Percentiles rank a stretch among this genome's conserved stretches.
These are phyloP conservation scores for Mariannaea sp. DNA, from an alignment of 2,329 filamentous ascomycete species.

Conservation along the genomic window DNA sequence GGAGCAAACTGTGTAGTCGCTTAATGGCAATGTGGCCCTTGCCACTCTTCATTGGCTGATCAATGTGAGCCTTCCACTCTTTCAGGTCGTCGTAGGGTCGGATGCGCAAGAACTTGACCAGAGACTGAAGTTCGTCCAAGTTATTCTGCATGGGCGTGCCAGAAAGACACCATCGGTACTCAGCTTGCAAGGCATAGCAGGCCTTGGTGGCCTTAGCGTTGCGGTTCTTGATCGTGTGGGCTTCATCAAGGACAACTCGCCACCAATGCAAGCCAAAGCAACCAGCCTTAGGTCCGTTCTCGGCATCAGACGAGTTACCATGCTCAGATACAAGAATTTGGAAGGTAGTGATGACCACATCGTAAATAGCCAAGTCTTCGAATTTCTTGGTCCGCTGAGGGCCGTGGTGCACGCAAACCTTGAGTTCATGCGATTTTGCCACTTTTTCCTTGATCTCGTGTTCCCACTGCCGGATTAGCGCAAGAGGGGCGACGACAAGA, in stretches of 20 bases:
- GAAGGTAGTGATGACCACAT: slow-evolving; percentile 97
- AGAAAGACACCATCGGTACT: slow-evolving; percentile 95
- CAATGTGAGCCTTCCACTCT: slow-evolving; percentile 92
- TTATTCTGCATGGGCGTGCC: slow-evolving; percentile 99
- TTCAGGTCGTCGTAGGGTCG: slow-evolving; percentile 85
- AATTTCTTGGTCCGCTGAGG: slow-evolving; percentile 79
- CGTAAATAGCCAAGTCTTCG: slow-evolving; percentile 78
- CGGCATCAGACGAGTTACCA: slow-evolving; percentile 66
- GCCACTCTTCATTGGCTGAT: slow-evolving; percentile 85
- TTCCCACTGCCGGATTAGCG: slow-evolving; percentile 97
- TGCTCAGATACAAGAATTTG: slow-evolving; percentile 94
- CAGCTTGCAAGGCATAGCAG: slow-evolving; percentile 79
- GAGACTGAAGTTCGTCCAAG: slow-evolving; percentile 90
- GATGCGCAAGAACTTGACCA: slow-evolving; percentile 91
- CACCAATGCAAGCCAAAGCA: slow-evolving; percentile 96
- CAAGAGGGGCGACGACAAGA: slow-evolving; percentile 88
- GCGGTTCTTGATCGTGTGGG: slow-evolving; percentile 97
- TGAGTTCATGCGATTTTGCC: slow-evolving; percentile 68
- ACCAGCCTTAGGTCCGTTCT: slow-evolving; percentile 70
- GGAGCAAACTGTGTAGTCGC: slow-evolving; percentile 80
- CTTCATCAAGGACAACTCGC: slow-evolving; percentile 92
- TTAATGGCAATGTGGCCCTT: slow-evolving; percentile 87
- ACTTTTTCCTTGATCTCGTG: slow-evolving; percentile 87
- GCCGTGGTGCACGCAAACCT: slow-evolving; percentile 90
- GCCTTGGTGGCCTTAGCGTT: slow-evolving; percentile 95